phyloP scores from a whole-genome alignment of 495 filamentous ascomycete genomes.

The Beverwykella pulmonaria region DNA sequence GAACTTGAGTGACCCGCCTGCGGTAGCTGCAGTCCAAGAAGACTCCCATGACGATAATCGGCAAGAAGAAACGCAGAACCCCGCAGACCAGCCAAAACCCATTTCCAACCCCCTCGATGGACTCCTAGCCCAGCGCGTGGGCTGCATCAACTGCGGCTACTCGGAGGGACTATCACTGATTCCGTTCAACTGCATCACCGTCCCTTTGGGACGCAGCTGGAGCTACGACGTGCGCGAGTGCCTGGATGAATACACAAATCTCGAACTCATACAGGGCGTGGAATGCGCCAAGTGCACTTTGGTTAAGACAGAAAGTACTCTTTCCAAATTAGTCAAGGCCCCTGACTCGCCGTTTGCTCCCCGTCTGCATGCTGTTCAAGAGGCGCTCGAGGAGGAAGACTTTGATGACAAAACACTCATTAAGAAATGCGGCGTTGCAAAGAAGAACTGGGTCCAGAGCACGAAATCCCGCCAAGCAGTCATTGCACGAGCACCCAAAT shows the following conservation, averaged over 20 bases:
- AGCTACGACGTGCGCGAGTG: slow-evolving; percentile 72
- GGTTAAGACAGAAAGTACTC: slow-evolving; percentile 54
- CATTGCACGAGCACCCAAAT: slow-evolving; percentile 76
- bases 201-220: slow-evolving; percentile 63
- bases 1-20: slow-evolving; percentile 41
- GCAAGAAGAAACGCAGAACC: not conserved
- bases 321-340: slow-evolving; percentile 50
- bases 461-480: slow-evolving; percentile 90
- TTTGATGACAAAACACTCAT: slow-evolving; percentile 75
- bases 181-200: slow-evolving; percentile 91
- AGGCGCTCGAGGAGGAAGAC: slow-evolving; percentile 75
- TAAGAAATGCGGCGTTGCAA: slow-evolving; percentile 71
- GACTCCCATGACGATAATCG: not conserved
- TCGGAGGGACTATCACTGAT: slow-evolving; percentile 85
- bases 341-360: slow-evolving; percentile 34
- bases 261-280: slow-evolving; percentile 84
- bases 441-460: slow-evolving; percentile 66
- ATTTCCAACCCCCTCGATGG: slow-evolving; percentile 78
- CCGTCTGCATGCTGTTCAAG: slow-evolving; percentile 63
- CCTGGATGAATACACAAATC: slow-evolving; percentile 78
- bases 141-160: slow-evolving; percentile 82
- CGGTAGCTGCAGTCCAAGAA: not conserved
- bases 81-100: slow-evolving; percentile 4
- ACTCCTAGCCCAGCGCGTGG: slow-evolving; percentile 83
- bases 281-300: slow-evolving; percentile 92